These are phyloP conservation scores for Saururus chinensis DNA, from an alignment of 164 flowering plant species.

Conservation along the genomic window DNA sequence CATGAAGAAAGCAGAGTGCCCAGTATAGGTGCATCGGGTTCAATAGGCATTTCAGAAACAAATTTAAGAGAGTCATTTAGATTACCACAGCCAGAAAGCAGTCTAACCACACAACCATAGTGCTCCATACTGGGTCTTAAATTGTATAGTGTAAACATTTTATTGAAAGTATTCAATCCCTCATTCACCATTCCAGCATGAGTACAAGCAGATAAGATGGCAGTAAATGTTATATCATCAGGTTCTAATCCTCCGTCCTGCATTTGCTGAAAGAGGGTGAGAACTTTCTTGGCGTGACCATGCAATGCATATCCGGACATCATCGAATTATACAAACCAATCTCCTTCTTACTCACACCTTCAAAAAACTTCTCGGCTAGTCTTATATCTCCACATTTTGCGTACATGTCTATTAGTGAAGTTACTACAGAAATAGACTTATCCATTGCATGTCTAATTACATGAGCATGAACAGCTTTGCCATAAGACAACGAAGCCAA, in stretches of 20 bases:
- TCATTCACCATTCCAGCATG: conserved; percentile 43
- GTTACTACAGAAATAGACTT: conserved; percentile 27
- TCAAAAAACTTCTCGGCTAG: conserved; percentile 38
- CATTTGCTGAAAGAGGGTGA: conserved; percentile 31
- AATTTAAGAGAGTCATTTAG: conserved; percentile 34
- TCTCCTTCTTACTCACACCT: conserved; percentile 21
- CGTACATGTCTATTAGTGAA: conserved; percentile 57
- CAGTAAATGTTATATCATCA: conserved; percentile 48
- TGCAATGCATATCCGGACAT: conserved; percentile 45
- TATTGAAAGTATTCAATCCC: conserved; percentile 36
- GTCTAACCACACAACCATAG: conserved; percentile 47
- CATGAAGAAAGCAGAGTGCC: conserved; percentile 46
- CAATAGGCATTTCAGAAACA: conserved; percentile 28
- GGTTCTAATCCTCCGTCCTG: conserved; percentile 29
- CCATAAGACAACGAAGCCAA: conserved; percentile 31
- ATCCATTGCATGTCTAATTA: conserved; percentile 18
- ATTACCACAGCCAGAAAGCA: conserved; percentile 38
- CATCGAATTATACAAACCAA: conserved; percentile 55
- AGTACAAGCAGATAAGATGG: conserved; percentile 46
- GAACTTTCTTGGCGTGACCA: conserved; percentile 29
- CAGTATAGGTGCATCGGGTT: conserved; percentile 39
- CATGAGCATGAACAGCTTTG: conserved; percentile 44
- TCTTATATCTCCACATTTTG: conserved; percentile 50
- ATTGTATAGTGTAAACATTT: conserved; percentile 24
- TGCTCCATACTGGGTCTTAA: conserved; percentile 44